Evolutionary conservation across 805 yeast species (phyloP).

Genomic region (Saturnispora diversa): DNA sequence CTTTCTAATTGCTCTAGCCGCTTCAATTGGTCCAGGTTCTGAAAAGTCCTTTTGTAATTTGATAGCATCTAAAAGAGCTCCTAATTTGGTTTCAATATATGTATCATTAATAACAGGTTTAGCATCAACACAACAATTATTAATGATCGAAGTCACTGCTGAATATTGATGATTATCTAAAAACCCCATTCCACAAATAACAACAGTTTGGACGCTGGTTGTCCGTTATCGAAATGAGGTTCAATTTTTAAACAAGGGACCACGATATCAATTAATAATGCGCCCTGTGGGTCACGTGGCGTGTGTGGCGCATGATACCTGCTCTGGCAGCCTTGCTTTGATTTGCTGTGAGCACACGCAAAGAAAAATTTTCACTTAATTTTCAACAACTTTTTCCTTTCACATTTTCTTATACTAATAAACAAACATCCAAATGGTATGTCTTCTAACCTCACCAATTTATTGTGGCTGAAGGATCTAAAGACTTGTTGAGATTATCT

Average conservation of each 20-base stretch:
- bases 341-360: no score
- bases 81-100: constrained; percentile 36
- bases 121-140: constrained; percentile 38
- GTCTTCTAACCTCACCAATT: constrained; percentile 11
- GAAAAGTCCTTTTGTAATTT: constrained; percentile 25
- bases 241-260: background rate
- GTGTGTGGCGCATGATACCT: background rate
- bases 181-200: constrained; percentile 51
- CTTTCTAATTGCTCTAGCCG: constrained; percentile 87
- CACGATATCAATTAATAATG: background rate
- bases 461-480: constrained; percentile 27
- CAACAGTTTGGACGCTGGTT: background rate
- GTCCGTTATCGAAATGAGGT: background rate
- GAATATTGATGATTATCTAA: constrained; percentile 57
- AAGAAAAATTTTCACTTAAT: constrained; percentile 4
- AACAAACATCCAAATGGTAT: constrained; percentile 19
- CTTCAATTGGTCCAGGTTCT: constrained; percentile 52
- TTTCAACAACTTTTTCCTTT: background rate
- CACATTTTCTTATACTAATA: background rate
- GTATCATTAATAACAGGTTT: constrained; percentile 35
- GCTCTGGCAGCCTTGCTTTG: no score
- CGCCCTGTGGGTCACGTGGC: background rate
- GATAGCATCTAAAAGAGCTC: constrained; percentile 51
- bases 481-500: constrained; percentile 22
- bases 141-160: constrained; percentile 57